Evolutionary conservation across 352 stramenopile species (phyloP), one percentile per base, ranked within the genome.

Genomic region (Globisporangium okanoganense): DNA sequence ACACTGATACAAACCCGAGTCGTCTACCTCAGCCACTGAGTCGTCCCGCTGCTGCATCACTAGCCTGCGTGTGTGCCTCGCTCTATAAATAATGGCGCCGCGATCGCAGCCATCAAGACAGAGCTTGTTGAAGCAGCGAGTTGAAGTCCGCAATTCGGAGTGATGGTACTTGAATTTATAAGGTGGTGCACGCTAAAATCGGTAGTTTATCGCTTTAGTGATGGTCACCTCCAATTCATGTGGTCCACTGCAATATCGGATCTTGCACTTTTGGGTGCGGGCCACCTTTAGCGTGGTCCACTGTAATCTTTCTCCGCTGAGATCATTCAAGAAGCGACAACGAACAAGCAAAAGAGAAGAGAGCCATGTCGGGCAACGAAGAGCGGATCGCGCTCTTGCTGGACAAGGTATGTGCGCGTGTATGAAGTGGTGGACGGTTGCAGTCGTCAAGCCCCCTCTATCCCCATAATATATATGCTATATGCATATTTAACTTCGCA

Each of bases 311-410:
- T 7, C 24, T 36, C n/a, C 18, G 27, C 4, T 5, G 16, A 47
- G 56, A 55, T 60, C 54, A 51, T 60, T 60, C 31, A 54, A 25
- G 48, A 54, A 54, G 48, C 48, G 24, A n/a, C n/a, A n/a, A 35
- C 53, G 22, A 49, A 35, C n/a, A 51, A 44, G 38, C 6, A 18
- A n/a, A n/a, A 56, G 18, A 25, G 20, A 47, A 41, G 33, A 61
- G 27, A 41, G 45, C 33, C 31, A 92, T 92, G 83, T 77, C 77
- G 52, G 78, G 61, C 41, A 83, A 87, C 72, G 79, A 90, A 67
- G 79, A 89, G 60, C 85, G 85, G 50, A 91, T 93, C 70, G 71
- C 74, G 66, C 84, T 85, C 62, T 52, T 93, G 69, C 75, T 93
- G 56, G 84, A 93, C 72, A 93, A 93, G 76, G 83, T 90, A 41